These are phyloP conservation scores for Cruciata laevipes DNA, from an alignment of 257 asterid genomes.

Conservation along the genomic window DNA sequence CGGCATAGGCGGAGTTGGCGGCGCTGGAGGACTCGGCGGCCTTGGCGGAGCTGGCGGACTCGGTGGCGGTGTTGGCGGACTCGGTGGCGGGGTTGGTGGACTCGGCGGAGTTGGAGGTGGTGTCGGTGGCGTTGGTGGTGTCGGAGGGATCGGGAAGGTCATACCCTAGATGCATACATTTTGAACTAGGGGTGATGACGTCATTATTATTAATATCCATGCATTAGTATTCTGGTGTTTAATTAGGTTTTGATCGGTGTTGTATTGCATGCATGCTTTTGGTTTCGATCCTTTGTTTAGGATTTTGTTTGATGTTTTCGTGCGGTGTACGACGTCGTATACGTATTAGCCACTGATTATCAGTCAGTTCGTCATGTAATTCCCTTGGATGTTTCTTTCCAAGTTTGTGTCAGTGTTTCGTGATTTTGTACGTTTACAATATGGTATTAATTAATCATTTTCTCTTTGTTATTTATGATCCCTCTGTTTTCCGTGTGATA, in stretches of 20 bases:
- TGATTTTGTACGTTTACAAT: background rate
- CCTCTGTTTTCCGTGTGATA: background rate
- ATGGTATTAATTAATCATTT: background rate
- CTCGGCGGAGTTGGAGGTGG: slow-evolving; percentile 30
- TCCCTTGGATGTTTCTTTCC: slow-evolving; percentile 1
- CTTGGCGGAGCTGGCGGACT: slow-evolving; percentile 27
- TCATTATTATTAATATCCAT: too few species aligned
- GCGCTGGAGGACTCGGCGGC: slow-evolving; percentile 30
- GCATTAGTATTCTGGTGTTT: background rate
- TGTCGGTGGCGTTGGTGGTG: slow-evolving; percentile 27
- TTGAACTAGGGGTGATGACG: background rate
- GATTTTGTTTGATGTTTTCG: background rate
- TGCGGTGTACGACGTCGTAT: background rate
- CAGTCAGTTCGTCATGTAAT: background rate
- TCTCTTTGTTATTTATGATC: background rate
- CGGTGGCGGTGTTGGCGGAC: slow-evolving; percentile 41
- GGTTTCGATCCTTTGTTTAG: background rate
- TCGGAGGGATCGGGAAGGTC: slow-evolving; percentile 19
- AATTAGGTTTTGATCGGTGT: background rate
- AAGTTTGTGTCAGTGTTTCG: background rate
- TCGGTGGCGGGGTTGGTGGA: slow-evolving; percentile 24
- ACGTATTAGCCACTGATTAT: background rate
- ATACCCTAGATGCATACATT: slow-evolving; percentile 16
- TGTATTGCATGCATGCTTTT: background rate
- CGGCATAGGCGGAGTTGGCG: slow-evolving; percentile 26